These are phyloP conservation scores for Lablab purpureus DNA, from an alignment of 306 rosid genomes.

Conservation along the genomic window DNA sequence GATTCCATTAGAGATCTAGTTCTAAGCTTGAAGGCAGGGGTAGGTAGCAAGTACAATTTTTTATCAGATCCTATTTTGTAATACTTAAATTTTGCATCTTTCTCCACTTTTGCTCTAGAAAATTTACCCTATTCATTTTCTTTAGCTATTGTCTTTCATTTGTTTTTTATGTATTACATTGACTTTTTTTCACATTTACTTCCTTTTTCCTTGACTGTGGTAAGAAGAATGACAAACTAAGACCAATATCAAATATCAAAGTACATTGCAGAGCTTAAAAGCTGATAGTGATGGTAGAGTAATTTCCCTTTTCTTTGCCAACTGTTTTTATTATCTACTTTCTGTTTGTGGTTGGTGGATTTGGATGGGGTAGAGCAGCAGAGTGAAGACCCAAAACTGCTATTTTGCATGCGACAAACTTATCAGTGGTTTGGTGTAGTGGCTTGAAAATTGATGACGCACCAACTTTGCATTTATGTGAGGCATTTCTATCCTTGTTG, in stretches of 20 bases:
- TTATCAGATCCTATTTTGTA: slow-evolving; percentile 24
- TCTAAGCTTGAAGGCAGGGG: slow-evolving; percentile 8
- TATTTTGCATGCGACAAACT: slow-evolving; percentile 42
- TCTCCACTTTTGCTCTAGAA: slow-evolving; percentile 11
- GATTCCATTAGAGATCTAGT: slow-evolving; percentile 26
- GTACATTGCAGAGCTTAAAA: slow-evolving; percentile 28
- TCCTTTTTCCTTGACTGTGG: slow-evolving; percentile 14
- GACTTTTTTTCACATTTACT: slow-evolving; percentile 25
- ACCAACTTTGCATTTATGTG: slow-evolving; percentile 45
- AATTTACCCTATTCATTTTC: slow-evolving; percentile 5
- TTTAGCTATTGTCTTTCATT: slow-evolving; percentile 18
- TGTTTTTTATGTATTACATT: slow-evolving; percentile 35
- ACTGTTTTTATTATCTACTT: not conserved
- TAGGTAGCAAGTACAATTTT: slow-evolving; percentile 34
- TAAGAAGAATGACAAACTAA: slow-evolving; percentile 27
- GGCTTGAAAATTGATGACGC: slow-evolving; percentile 44
- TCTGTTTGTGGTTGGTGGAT: slow-evolving; percentile 18
- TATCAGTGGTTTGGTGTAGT: slow-evolving; percentile 40
- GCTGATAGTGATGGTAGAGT: slow-evolving; percentile 26
- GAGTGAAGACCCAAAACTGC: slow-evolving; percentile 23
- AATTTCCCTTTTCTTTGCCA: slow-evolving; percentile 7
- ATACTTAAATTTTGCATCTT: slow-evolving; percentile 26
- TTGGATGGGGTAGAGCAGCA: slow-evolving; percentile 41
- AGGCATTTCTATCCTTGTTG: slow-evolving; percentile 9
- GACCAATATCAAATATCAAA: slow-evolving; percentile 15